Conservation (phyloP, 2,329 filamentous ascomycete species). For the Metarhizium rileyi region DNA sequence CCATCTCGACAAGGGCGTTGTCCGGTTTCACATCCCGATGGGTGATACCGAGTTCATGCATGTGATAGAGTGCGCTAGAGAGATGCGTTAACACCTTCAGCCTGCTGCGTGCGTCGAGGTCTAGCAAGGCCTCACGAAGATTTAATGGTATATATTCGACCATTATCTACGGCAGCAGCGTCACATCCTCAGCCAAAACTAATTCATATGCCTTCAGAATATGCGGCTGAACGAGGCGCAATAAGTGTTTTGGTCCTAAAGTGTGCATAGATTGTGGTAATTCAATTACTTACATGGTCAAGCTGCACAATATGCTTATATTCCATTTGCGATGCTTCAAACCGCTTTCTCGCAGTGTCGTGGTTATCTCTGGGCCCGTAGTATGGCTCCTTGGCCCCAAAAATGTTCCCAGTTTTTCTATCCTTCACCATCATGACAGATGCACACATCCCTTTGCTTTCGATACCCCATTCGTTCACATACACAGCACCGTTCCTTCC, state of each 20-base stretch:
- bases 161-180: too few relatives aligned
- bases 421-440: conserved; percentile 7
- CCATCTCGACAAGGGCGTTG: background rate
- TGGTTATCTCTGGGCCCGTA: conserved; percentile 4
- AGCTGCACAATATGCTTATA: conserved; percentile 5
- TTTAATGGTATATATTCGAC: conserved; percentile 8
- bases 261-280: background rate
- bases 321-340: conserved; percentile 4
- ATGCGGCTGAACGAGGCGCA: too few relatives aligned
- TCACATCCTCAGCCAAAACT: too few relatives aligned
- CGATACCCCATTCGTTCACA: background rate
- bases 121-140: conserved; percentile 2
- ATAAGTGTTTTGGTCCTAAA: background rate
- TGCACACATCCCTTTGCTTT: conserved; percentile 2
- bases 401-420: conserved; percentile 1
- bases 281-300: conserved; percentile 7
- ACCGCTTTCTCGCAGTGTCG: conserved; percentile 3
- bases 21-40: conserved; percentile 4
- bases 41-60: conserved; percentile 4
- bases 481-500: background rate
- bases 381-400: conserved; percentile 7
- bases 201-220: too few relatives aligned
- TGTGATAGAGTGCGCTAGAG: conserved; percentile 1
- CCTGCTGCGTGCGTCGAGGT: background rate
- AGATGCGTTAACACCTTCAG: conserved; percentile 1